Base-by-base conservation (phyloP, 495 filamentous ascomycete genomes). In the Cudoniella acicularis region DNA sequence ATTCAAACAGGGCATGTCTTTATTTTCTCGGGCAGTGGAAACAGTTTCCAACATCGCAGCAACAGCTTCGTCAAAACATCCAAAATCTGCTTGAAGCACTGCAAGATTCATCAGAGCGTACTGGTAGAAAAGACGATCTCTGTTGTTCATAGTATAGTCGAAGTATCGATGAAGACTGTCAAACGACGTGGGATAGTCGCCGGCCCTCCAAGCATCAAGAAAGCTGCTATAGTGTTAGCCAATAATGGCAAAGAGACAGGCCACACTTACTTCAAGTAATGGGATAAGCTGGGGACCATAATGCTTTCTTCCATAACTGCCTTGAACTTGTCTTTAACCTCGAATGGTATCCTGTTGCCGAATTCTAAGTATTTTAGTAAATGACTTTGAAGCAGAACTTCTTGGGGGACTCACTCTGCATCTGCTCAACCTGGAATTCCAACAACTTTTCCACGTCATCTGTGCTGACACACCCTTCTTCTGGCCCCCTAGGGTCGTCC, bases 81-180 rank as follows among this genome's bases (percentile, higher is more conserved):
- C 93, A 73, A 97, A 98, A 71, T 98, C 95, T 2, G 92, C 91
- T 65, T 98, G 93, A 11, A 98, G 81, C 48, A 97, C 89, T 11
- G 91, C 92, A 22, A 96, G 78, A 67, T 96, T 96, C 61, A 98
- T 82, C n/a, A 97, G 76, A 11, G 95, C 95, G 68, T 97, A 98
- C 64, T 97, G 94, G 69, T 98, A 98, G 62, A 92, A 91, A n/a
- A 73, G 70, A 20, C 88, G 84, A 67, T 95, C 89, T 23, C 85
- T 75, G 62, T 84, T 89, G 60, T 95, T 89, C 89, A 97, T 92
- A 3, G 90, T 94, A 72, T 96, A 96, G 70, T 98, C 94, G 67
- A 96, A 98, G 71, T 96, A 98, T 41, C 91, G 87, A 69, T 98
- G 93, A 24, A 98, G 80, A 61, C 87, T 87, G 59, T 98, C 92